Conservation (phyloP, 208 protist genomes). For the Trypanosoma conorhini region DNA sequence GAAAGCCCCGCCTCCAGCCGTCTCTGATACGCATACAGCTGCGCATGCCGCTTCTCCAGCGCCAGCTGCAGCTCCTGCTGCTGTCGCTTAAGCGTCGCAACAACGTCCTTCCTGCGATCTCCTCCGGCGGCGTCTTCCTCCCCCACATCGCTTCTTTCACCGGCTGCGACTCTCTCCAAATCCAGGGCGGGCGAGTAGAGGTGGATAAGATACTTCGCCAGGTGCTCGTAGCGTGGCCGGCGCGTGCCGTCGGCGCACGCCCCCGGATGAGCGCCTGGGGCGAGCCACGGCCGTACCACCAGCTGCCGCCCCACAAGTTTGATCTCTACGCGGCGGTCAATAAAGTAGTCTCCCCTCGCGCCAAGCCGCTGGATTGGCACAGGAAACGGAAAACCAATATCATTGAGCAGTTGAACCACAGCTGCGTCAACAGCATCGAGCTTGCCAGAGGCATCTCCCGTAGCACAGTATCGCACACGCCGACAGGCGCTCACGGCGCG, state of each 20-base stretch:
- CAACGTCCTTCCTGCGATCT: background rate
- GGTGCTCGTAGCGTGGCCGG: slow-evolving; percentile 17
- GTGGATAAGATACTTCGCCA: slow-evolving; percentile 31
- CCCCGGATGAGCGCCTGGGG: background rate
- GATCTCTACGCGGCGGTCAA: slow-evolving; percentile 26
- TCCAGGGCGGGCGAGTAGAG: slow-evolving; percentile 30
- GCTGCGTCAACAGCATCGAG: slow-evolving; percentile 11
- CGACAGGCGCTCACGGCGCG: background rate
- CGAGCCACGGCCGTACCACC: slow-evolving; percentile 17
- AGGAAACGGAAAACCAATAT: slow-evolving; percentile 25
- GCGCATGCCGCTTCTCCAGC: background rate
- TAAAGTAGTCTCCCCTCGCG: slow-evolving; percentile 30
- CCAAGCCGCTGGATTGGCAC: slow-evolving; percentile 23
- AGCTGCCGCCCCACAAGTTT: slow-evolving; percentile 17
- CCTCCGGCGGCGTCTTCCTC: background rate
- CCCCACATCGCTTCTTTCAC: background rate
- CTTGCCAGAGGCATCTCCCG: background rate
- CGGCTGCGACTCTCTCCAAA: slow-evolving; percentile 9
- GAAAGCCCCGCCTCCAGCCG: slow-evolving; percentile 7
- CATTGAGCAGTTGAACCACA: slow-evolving; percentile 23
- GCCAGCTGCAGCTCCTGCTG: slow-evolving; percentile 3
- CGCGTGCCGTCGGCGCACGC: background rate
- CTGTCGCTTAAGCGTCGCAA: background rate
- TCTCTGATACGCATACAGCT: slow-evolving; percentile 8
- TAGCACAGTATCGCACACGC: slow-evolving; percentile 14